Base-by-base conservation (phyloP, 768 basidiomycete genomes). In the Suillus subluteus region DNA sequence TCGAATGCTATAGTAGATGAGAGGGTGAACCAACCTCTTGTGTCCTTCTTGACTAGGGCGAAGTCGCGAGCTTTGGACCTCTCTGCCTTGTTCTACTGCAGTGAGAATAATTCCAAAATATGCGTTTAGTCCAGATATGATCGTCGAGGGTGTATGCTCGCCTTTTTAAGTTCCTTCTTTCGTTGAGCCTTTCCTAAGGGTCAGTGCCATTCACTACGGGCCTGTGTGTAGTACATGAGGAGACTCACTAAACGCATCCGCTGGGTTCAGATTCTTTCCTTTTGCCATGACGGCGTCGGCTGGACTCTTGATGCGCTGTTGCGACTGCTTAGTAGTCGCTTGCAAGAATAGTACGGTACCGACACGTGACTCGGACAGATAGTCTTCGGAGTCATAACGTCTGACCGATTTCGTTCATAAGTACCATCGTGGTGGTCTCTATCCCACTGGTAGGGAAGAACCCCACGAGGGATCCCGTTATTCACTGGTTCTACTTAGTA, bases 141-240 rank as follows among this genome's bases (percentile, higher is more conserved):
- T 63, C 59, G 54, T 44, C 59, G 63, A 55, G 54, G 66, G 67
- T 58, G 65, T 68, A 56, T 69, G 69, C 87, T 70, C 79, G 90
- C 95, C 90, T 95, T 97, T 82, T 97, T 97, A 54, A 98, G 82
- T 76, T 99, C 97, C 76, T 96, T 98, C 78, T 95, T 96, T 66
- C 94, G 86, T 75, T 90, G 91, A 4, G 94, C 89, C 80, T 99
- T 99, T 64, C 96, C 96, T 98, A 71, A 32, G 41, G 43, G 37
- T 55, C 4, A 30, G 37, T 65, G 40, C 56, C 62, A 70, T 32
- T 59, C 15, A 41, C 37, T 62, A 41, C n/a, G 6, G 50, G 4
- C 32, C 35, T 67, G 23, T 68, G 5, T 64, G 30, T 52, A 26
- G 37, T 50, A n/a, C 62, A n/a, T 13, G 40, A 41, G 38, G 43